Base-by-base conservation (phyloP, 1,284 basidiomycete species). In the Kalmanozyma brasiliensis region DNA sequence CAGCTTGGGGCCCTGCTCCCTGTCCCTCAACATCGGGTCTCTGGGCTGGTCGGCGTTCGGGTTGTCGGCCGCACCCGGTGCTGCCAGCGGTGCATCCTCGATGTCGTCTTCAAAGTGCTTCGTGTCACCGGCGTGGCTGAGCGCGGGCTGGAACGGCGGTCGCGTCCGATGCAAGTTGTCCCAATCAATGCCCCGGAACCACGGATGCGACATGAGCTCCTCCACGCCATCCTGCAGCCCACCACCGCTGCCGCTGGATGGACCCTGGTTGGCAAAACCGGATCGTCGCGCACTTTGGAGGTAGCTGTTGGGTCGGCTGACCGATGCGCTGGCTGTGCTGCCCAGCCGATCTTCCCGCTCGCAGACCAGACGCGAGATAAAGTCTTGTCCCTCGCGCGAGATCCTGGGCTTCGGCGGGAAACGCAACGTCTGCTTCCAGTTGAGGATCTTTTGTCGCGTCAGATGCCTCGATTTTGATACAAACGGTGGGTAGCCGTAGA, bases 341-440 rank as follows among this genome's bases (percentile, higher is more conserved):
- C 94, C 94, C 30, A 98, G 86, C 30, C 94, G 88, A 81, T 97
- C 93, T 83, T 95, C 93, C 6, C 92, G 89, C 83, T 98, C 94
- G 82, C 95, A 97, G 30, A 97, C 87, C 17, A 98, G 86, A 63
- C 88, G 88, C 71, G 89, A 87, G 86, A 98, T 93, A 76, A 97
- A 86, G 84, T 90, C 89, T 66, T 92, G 86, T 33, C 90, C 94
- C 82, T 94, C 91, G 72, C 88, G 87, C 24, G 93, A 93, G 52
- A 95, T 89, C 58, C 86, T 87, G 59, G 93, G 93, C 67, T 88
- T 87, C 19, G 90, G 86, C 3, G 94, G 93, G 84, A 97, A 97
- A 56, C 89, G 88, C 66, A 98, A 86, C 30, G 89, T 88, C 80
- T 90, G 88, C 64, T 89, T 89, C 93, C 93, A 97, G 84, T 94